These are phyloP conservation scores for Scheffersomyces parashehatae DNA, from an alignment of 1,139 yeast species.

Conservation along the genomic window DNA sequence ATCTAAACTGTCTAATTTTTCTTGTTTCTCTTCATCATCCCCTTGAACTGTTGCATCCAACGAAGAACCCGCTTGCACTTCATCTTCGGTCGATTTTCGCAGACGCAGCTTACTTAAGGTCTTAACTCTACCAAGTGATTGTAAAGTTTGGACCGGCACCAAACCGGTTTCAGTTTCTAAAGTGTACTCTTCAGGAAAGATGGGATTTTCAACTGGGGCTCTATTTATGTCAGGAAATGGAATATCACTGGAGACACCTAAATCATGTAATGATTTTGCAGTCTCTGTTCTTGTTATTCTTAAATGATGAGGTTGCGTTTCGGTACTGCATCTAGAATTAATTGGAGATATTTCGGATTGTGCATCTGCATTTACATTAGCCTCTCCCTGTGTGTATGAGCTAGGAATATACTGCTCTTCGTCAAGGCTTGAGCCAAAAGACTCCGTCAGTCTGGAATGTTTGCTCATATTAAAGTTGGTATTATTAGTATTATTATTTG, in stretches of 20 bases:
- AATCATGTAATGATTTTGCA: slow-evolving; percentile 59
- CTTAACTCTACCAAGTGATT: slow-evolving; percentile 60
- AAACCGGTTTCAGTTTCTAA: slow-evolving; percentile 85
- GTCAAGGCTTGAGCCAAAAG: background rate
- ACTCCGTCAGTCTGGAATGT: background rate
- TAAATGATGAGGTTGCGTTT: background rate
- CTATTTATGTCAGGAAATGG: slow-evolving; percentile 61
- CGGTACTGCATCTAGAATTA: slow-evolving; percentile 1
- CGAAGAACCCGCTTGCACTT: background rate
- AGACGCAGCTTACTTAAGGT: slow-evolving; percentile 17
- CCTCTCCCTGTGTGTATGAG: background rate
- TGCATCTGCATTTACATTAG: slow-evolving; percentile 34
- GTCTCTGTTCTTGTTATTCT: slow-evolving; percentile 59
- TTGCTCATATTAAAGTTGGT: no score
- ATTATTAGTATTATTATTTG: no score
- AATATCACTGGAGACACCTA: slow-evolving; percentile 55
- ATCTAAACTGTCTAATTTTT: slow-evolving; percentile 36
- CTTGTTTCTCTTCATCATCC: slow-evolving; percentile 13
- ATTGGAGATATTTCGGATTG: slow-evolving; percentile 36
- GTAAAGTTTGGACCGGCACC: slow-evolving; percentile 75
- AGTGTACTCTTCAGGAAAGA: slow-evolving; percentile 90
- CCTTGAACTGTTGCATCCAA: background rate
- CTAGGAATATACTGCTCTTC: background rate
- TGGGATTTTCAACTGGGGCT: slow-evolving; percentile 63
- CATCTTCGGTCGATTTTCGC: background rate